These are phyloP conservation scores for Penicillium macrosclerotiorum DNA, from an alignment of 495 filamentous ascomycete species.

Conservation along the genomic window DNA sequence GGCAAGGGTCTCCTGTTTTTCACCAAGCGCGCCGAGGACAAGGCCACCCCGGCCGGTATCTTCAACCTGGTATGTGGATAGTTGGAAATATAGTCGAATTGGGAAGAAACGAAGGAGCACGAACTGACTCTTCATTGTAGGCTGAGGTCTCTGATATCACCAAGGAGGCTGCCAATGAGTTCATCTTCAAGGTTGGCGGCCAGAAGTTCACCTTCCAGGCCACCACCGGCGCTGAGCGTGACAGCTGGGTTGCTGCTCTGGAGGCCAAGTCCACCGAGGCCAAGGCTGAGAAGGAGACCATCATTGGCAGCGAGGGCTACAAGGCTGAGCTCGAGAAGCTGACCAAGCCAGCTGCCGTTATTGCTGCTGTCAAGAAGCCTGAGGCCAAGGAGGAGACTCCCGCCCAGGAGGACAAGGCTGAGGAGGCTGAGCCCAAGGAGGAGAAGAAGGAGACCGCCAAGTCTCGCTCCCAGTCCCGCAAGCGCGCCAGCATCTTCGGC, in stretches of 20 bases:
- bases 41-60: constrained; percentile 73
- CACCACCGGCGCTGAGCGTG: constrained; percentile 68
- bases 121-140: constrained; percentile 40
- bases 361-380: constrained; percentile 45
- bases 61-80: constrained; percentile 67
- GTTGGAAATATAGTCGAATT: too few relatives aligned
- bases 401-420: constrained; percentile 29
- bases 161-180: constrained; percentile 72
- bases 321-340: constrained; percentile 74
- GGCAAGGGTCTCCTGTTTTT: constrained; percentile 95
- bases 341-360: constrained; percentile 46
- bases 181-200: constrained; percentile 77
- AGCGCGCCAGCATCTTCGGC: constrained; percentile 83
- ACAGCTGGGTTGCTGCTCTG: constrained; percentile 81
- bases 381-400: constrained; percentile 44
- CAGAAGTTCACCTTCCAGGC: constrained; percentile 93
- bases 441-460: constrained; percentile 49
- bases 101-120: neutral
- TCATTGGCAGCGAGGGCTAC: constrained; percentile 72
- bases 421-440: constrained; percentile 43
- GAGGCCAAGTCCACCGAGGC: constrained; percentile 76
- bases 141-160: constrained; percentile 78
- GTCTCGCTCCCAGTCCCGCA: constrained; percentile 80
- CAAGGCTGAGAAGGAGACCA: constrained; percentile 65
- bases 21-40: constrained; percentile 80